phyloP scores from a whole-genome alignment of 2,329 filamentous ascomycete genomes.

The Zymoseptoria passerinii region DNA sequence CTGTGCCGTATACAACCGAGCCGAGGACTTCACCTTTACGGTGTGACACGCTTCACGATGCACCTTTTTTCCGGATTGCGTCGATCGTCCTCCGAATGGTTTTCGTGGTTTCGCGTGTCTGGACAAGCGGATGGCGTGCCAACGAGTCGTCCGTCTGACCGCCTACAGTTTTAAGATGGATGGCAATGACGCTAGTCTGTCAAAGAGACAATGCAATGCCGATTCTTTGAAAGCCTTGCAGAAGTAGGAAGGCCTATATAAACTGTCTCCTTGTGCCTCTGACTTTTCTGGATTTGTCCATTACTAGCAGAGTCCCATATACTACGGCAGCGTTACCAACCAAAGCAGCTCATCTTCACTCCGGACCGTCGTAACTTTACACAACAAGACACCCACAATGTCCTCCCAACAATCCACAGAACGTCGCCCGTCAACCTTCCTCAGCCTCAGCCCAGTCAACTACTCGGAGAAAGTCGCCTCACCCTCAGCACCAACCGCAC shows the following conservation, averaged over 20 bases:
- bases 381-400: conserved; percentile 6
- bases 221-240: not conserved
- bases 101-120: conserved; percentile 1
- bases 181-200: not conserved
- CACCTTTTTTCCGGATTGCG: not conserved
- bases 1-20: not conserved
- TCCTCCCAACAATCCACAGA: not conserved
- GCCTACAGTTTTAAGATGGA: not conserved
- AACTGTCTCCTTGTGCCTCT: not conserved
- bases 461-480: conserved; percentile 11
- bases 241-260: conserved; percentile 5
- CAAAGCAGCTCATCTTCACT: not conserved
- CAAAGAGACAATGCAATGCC: not conserved
- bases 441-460: conserved; percentile 13
- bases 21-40: not conserved
- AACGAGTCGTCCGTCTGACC: conserved; percentile 3
- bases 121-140: conserved; percentile 10
- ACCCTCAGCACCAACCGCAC: conserved; percentile 3
- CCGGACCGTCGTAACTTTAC: not conserved
- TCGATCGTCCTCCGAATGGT: not conserved
- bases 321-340: not conserved
- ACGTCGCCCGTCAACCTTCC: conserved; percentile 15
- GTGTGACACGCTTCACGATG: not conserved
- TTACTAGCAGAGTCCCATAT: not conserved
- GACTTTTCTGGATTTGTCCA: not conserved